Evolutionary conservation across 805 yeast genomes (phyloP).

Genomic region (Metschnikowia arizonensis): DNA sequence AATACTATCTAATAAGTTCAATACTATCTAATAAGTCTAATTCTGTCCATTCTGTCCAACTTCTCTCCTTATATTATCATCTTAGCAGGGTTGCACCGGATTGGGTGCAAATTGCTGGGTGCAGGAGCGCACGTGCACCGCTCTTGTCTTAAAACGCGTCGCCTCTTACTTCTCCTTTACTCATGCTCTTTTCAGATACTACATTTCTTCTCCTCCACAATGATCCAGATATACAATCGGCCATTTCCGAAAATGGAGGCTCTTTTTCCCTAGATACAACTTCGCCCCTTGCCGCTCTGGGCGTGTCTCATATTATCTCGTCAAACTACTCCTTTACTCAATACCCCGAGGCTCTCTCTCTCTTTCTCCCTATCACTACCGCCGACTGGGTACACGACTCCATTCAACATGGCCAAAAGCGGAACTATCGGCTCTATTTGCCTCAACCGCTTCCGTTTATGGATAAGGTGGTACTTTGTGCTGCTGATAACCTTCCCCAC

Average conservation of each 20-base stretch:
- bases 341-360: constrained; percentile 41
- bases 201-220: constrained; percentile 8
- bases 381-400: constrained; percentile 59
- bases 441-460: constrained; percentile 70
- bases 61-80: too few species aligned
- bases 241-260: constrained; percentile 15
- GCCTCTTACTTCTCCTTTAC: not conserved
- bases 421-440: constrained; percentile 55
- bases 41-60: too few species aligned
- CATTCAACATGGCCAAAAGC: constrained; percentile 17
- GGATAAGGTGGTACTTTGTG: constrained; percentile 56
- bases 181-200: constrained; percentile 9
- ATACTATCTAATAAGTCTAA: too few species aligned
- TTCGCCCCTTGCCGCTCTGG: constrained; percentile 1
- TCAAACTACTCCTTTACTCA: constrained; percentile 49
- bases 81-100: not conserved
- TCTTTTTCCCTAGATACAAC: not conserved
- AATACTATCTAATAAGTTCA: too few species aligned
- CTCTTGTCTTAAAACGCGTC: not conserved
- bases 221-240: not conserved
- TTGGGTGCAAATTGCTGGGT: not conserved
- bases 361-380: constrained; percentile 64
- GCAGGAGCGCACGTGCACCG: not conserved
- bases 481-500: constrained; percentile 50
- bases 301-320: constrained; percentile 50